phyloP scores from a whole-genome alignment of 1,284 basidiomycete genomes.

The Porogramme epimiltina region DNA sequence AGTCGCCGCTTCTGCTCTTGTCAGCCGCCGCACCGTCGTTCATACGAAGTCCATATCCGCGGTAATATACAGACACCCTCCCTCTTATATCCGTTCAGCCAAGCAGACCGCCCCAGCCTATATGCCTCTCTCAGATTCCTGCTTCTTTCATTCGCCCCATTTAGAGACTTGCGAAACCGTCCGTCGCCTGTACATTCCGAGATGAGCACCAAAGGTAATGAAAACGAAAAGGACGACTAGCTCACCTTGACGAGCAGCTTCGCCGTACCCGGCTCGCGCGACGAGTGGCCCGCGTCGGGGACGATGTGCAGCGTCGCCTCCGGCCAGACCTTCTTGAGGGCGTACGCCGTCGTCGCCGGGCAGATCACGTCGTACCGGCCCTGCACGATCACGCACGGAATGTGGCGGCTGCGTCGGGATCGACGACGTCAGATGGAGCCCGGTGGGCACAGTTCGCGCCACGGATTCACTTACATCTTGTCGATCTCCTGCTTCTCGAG shows the following conservation, averaged over 20 bases:
- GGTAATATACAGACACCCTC: no score
- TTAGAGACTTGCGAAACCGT: conserved; percentile 29
- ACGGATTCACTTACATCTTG: conserved; percentile 73
- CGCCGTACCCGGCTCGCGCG: conserved; percentile 76
- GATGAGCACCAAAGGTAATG: conserved; percentile 1
- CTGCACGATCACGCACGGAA: conserved; percentile 85
- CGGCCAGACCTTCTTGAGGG: conserved; percentile 83
- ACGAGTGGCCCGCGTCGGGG: conserved; percentile 91
- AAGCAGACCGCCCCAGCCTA: no score
- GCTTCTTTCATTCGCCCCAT: neutral
- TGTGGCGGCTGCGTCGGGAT: conserved; percentile 79
- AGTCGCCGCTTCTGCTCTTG: no score
- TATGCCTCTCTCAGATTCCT: no score
- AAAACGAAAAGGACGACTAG: conserved; percentile 10
- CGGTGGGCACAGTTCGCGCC: neutral
- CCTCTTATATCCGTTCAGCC: no score
- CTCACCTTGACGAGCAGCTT: conserved; percentile 74
- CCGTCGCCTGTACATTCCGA: conserved; percentile 26
- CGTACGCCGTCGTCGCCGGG: conserved; percentile 78
- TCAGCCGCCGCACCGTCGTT: no score
- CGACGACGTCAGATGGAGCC: conserved; percentile 2
- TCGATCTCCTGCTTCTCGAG: conserved; percentile 84
- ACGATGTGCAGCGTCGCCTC: conserved; percentile 80
- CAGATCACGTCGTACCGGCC: conserved; percentile 85
- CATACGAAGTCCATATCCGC: no score